Evolutionary conservation across 768 basidiomycete genomes (phyloP).

Genomic region (Rhodocollybia butyracea): DNA sequence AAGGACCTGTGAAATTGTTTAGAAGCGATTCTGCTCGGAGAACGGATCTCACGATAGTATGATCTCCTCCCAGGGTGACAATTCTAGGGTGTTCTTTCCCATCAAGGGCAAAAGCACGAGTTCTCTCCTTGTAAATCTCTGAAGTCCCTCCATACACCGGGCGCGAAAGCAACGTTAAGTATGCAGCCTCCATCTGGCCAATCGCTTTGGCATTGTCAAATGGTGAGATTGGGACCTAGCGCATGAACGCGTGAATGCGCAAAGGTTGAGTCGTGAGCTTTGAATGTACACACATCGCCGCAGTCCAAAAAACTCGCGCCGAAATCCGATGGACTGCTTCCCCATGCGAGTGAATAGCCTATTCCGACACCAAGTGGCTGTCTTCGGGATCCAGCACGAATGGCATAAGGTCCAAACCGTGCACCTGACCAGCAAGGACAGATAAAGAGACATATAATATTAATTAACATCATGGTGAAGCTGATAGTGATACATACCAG

Average conservation of each 20-base stretch:
- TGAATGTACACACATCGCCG: conserved; percentile 47
- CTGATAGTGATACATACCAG: conserved; percentile 15
- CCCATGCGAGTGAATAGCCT: conserved; percentile 56
- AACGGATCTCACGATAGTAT: conserved; percentile 49
- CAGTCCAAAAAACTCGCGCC: conserved; percentile 57
- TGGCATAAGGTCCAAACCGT: conserved; percentile 67
- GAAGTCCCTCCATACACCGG: conserved; percentile 29
- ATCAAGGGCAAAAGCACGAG: conserved; percentile 42
- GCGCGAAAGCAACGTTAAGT: conserved; percentile 53
- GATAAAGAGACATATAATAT: background rate
- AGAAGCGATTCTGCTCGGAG: background rate
- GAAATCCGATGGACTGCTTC: conserved; percentile 44
- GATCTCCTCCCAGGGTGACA: conserved; percentile 67
- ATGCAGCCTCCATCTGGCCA: conserved; percentile 67
- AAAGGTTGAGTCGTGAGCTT: background rate
- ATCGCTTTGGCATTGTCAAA: conserved; percentile 63
- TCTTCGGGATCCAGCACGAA: conserved; percentile 56
- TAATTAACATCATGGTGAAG: background rate
- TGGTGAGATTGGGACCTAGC: conserved; percentile 32
- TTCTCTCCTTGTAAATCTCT: conserved; percentile 18
- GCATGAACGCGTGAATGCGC: background rate
- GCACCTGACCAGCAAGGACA: no score
- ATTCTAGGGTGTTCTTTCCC: conserved; percentile 61
- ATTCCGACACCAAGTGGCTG: conserved; percentile 29
- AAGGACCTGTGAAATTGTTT: conserved; percentile 34